Evolutionary conservation across 257 asterid genomes (phyloP).

Genomic region (Jacaranda mimosifolia): DNA sequence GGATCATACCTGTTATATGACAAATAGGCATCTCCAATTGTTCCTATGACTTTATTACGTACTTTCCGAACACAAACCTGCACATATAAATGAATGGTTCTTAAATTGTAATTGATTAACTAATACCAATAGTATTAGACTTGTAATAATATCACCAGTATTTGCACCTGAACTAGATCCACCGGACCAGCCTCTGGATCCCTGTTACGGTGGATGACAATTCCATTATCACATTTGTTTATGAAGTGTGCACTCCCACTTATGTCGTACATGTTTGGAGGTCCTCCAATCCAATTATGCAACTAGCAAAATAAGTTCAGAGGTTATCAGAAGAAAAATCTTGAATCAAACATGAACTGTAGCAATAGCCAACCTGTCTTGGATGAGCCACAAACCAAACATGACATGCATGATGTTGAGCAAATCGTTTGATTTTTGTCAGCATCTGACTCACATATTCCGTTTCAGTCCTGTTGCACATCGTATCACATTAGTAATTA

Average conservation of each 20-base stretch:
- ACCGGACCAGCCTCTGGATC: conserved; percentile 86
- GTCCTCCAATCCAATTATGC: conserved; percentile 85
- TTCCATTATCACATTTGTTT: conserved; percentile 97
- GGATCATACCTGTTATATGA: conserved; percentile 74
- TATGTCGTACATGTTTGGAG: conserved; percentile 92
- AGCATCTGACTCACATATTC: conserved; percentile 98
- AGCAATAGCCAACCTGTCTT: conserved; percentile 70
- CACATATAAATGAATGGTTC: conserved; percentile 1
- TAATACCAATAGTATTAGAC: neutral
- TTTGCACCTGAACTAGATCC: conserved; percentile 82
- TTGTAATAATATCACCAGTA: conserved; percentile 24
- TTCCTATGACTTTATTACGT: conserved; percentile 90
- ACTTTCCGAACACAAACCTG: conserved; percentile 95
- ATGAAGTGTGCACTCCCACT: conserved; percentile 99
- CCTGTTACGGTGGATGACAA: conserved; percentile 91
- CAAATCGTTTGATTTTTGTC: conserved; percentile 90
- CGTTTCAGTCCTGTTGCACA: conserved; percentile 86
- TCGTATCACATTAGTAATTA: neutral
- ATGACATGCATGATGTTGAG: conserved; percentile 95
- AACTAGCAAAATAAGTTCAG: conserved; percentile 51
- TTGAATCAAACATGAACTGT: neutral
- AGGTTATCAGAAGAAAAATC: conserved; percentile 31
- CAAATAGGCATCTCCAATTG: conserved; percentile 86
- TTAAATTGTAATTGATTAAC: conserved; percentile 9
- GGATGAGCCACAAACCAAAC: conserved; percentile 99